Evolutionary conservation across 176 grass and related monocot species (phyloP).

Genomic region (Oryza coarctata): DNA sequence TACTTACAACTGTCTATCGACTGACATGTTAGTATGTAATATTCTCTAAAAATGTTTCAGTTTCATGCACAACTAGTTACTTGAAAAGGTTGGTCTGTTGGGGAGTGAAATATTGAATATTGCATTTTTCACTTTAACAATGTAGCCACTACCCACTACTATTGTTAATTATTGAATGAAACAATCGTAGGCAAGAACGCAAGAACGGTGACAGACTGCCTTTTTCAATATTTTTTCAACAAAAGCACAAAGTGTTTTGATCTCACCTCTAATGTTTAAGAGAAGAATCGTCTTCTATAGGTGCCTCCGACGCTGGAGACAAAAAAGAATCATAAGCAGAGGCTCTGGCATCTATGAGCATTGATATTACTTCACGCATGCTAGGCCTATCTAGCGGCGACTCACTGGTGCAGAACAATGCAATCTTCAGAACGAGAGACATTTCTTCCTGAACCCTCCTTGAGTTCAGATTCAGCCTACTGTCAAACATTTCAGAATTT

Average conservation of each 20-base stretch:
- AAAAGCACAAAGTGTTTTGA: no score
- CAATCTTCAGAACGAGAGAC: constrained; percentile 85
- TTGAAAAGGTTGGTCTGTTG: background rate
- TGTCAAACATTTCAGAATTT: constrained; percentile 62
- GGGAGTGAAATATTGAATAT: background rate
- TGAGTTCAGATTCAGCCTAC: constrained; percentile 58
- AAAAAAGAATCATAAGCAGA: constrained; percentile 54
- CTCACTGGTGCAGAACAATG: constrained; percentile 89
- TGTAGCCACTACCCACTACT: background rate
- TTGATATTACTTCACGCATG: constrained; percentile 94
- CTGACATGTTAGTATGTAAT: no score
- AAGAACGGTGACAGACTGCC: background rate
- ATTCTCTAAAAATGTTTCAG: background rate
- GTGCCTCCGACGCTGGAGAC: constrained; percentile 54
- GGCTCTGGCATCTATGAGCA: constrained; percentile 76
- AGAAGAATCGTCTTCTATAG: constrained; percentile 32
- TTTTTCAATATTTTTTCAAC: no score
- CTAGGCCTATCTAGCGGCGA: constrained; percentile 84
- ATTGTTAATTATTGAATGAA: background rate
- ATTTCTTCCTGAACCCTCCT: constrained; percentile 68
- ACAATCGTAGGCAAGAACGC: background rate
- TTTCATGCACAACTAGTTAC: constrained; percentile 6
- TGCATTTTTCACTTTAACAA: background rate
- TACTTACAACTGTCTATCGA: no score
- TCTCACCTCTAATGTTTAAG: constrained; percentile 40